A percentile compares a stretch with the other conserved stretches of the same genome.
These are phyloP conservation scores for Metschnikowia bowlesiae DNA, from an alignment of 805 yeast genomes.

Conservation along the genomic window DNA sequence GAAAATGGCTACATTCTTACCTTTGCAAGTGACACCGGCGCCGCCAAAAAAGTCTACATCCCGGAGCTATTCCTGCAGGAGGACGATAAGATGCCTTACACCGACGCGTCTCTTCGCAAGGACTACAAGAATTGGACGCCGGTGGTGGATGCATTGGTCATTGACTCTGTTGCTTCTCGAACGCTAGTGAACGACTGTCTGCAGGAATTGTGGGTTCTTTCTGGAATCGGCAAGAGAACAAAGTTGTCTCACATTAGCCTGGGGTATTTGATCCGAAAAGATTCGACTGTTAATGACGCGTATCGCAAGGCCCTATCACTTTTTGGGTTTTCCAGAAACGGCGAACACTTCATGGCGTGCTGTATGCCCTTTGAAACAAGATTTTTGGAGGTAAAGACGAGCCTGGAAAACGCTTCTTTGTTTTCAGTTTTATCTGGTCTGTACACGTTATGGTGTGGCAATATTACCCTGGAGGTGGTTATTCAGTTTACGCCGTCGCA, in stretches of 20 bases:
- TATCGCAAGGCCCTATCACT: slow-evolving; percentile 29
- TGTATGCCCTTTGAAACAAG: slow-evolving; percentile 36
- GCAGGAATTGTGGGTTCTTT: slow-evolving; percentile 43
- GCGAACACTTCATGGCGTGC: slow-evolving; percentile 26
- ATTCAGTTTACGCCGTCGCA: slow-evolving; percentile 25
- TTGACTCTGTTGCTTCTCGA: slow-evolving; percentile 24
- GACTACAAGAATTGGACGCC: slow-evolving; percentile 49
- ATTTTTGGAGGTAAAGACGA: slow-evolving; percentile 11
- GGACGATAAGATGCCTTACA: slow-evolving; percentile 15
- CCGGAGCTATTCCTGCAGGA: slow-evolving; percentile 1
- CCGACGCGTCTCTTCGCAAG: slow-evolving; percentile 20
- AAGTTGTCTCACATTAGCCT: slow-evolving; percentile 28
- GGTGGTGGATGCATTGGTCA: slow-evolving; percentile 35
- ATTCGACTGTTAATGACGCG: slow-evolving; percentile 23
- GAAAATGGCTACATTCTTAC: slow-evolving; percentile 21
- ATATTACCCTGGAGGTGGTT: slow-evolving; percentile 7
- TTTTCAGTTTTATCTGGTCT: neutral
- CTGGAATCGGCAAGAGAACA: slow-evolving; percentile 34
- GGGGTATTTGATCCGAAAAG: slow-evolving; percentile 29
- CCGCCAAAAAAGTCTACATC: slow-evolving; percentile 33
- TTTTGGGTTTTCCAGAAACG: slow-evolving; percentile 8
- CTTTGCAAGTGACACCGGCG: slow-evolving; percentile 40
- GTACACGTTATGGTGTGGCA: neutral
- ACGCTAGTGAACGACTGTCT: slow-evolving; percentile 14
- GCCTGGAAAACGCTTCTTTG: neutral